Conservation (phyloP, 768 basidiomycete genomes). For the Serendipita indica region DNA sequence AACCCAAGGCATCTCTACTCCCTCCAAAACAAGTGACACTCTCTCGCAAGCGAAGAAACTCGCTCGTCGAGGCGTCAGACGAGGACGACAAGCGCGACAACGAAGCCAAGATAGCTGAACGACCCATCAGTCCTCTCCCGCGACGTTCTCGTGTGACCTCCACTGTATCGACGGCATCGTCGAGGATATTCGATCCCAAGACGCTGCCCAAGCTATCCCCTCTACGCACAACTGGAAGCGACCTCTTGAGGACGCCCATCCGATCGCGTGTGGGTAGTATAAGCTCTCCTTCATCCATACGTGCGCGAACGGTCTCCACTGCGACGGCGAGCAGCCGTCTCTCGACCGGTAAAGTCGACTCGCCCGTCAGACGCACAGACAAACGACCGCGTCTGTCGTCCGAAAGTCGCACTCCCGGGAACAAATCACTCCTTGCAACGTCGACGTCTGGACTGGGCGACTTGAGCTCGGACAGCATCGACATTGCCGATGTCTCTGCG, state of each 20-base stretch:
- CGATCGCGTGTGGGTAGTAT: background rate
- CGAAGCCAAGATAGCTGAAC: background rate
- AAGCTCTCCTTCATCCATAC: background rate
- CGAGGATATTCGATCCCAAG: slow-evolving; percentile 1
- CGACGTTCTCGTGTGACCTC: background rate
- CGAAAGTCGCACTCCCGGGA: background rate
- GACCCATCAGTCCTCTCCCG: background rate
- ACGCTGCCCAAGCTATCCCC: background rate
- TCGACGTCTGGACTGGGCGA: background rate
- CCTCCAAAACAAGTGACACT: background rate
- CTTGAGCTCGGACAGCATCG: slow-evolving; percentile 2
- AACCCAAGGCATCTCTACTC: background rate
- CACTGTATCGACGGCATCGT: background rate
- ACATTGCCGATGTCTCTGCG: background rate
- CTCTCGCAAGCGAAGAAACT: background rate
- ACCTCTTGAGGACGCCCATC: background rate
- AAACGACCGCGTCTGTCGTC: slow-evolving; percentile 1
- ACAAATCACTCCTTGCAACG: background rate
- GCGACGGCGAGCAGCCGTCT: background rate
- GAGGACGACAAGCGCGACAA: background rate
- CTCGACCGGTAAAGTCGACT: background rate
- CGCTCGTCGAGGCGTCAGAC: background rate
- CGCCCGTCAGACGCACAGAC: background rate
- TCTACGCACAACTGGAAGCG: background rate
- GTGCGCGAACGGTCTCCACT: background rate